phyloP scores from a whole-genome alignment of 371 early-diverging fungal genomes.

The Mucor ambiguus region DNA sequence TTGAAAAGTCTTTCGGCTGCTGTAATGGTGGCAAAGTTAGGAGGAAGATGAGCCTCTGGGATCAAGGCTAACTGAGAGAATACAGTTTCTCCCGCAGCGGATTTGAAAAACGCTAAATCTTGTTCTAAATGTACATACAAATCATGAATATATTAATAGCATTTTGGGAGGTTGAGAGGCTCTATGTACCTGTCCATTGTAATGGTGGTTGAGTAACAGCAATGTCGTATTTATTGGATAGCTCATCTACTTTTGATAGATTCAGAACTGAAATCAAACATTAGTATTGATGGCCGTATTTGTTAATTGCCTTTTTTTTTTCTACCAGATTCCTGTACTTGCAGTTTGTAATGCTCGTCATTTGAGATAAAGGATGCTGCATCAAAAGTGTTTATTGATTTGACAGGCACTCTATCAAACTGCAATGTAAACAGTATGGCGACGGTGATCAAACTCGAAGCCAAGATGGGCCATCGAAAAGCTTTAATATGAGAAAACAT shows the following conservation, averaged over 20 bases:
- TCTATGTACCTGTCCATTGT: slow-evolving; percentile 22
- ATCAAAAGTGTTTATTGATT: not conserved
- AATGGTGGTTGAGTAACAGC: slow-evolving; percentile 18
- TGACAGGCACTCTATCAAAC: not conserved
- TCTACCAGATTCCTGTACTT: slow-evolving; percentile 20
- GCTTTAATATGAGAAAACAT: not conserved
- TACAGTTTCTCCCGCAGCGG: slow-evolving; percentile 25
- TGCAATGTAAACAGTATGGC: not conserved
- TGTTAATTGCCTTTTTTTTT: not conserved
- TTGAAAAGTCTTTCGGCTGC: slow-evolving; percentile 41
- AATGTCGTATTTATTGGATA: slow-evolving; percentile 22
- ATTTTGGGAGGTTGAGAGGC: not conserved
- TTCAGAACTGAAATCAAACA: not conserved
- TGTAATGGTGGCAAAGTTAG: slow-evolving; percentile 35
- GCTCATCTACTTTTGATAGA: not conserved
- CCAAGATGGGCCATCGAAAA: not conserved
- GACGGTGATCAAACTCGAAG: not conserved
- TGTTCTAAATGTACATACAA: slow-evolving; percentile 12
- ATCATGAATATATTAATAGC: not conserved
- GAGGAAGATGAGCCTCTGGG: slow-evolving; percentile 27
- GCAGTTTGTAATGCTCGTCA: not conserved
- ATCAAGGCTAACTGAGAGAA: slow-evolving; percentile 24
- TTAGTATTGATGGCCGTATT: not conserved
- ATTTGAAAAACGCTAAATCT: slow-evolving; percentile 25
- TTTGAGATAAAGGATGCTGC: not conserved